Conservation (phyloP, 129 eudicot species). For the Chrysanthemum seticuspe region DNA sequence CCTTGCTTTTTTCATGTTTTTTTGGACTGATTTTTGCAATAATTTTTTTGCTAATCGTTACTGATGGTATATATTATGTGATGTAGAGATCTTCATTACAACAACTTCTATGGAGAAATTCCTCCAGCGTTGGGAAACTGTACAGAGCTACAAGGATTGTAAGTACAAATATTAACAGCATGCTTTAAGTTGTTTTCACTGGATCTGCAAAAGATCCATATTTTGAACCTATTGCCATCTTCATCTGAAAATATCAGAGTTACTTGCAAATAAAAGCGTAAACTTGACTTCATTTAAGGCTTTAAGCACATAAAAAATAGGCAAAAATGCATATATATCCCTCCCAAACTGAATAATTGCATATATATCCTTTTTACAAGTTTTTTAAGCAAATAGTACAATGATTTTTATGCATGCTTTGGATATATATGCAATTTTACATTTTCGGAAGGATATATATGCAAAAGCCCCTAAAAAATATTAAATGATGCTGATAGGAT, state of each 20-base stretch:
- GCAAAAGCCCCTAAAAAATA: too few species aligned
- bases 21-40: conserved; percentile 5
- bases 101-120: conserved; percentile 81
- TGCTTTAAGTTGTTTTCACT: background rate
- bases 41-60: background rate
- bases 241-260: background rate
- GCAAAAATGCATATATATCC: too few species aligned
- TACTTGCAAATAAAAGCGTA: background rate
- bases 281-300: background rate
- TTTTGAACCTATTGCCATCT: background rate
- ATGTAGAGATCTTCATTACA: conserved; percentile 81
- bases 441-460: too few species aligned
- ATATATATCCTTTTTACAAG: too few species aligned
- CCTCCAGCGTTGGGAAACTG: conserved; percentile 93
- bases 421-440: too few species aligned
- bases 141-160: conserved; percentile 80
- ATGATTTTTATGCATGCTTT: too few species aligned
- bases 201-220: background rate
- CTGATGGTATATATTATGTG: conserved; percentile 36
- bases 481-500: too few species aligned
- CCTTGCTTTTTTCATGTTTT: background rate
- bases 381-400: too few species aligned
- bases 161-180: conserved; percentile 35
- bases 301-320: too few species aligned
- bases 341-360: too few species aligned